Evolutionary conservation across 2,329 filamentous ascomycete species (phyloP).

Genomic region (Sarocladiaceae sp.): DNA sequence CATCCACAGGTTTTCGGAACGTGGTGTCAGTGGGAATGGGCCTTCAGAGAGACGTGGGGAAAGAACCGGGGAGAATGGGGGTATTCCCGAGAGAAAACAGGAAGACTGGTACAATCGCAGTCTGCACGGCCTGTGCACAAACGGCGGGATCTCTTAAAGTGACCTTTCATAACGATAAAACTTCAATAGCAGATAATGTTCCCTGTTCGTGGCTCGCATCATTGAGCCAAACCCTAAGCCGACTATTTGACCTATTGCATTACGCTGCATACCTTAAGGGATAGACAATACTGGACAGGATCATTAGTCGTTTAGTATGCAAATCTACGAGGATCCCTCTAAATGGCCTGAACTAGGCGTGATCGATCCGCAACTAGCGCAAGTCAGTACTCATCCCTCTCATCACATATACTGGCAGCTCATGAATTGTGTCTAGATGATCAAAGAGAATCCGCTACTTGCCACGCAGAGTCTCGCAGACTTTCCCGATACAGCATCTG

Average conservation of each 20-base stretch:
- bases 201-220: neutral
- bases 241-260: neutral
- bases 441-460: neutral
- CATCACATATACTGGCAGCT: neutral
- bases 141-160: neutral
- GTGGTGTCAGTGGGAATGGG: neutral
- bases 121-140: neutral
- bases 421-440: neutral
- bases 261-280: no score
- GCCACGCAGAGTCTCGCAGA: conserved; percentile 1
- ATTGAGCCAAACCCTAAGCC: neutral
- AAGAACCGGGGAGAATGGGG: neutral
- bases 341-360: neutral
- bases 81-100: neutral
- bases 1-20: neutral
- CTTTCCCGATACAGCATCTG: conserved; percentile 2
- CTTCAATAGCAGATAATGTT: neutral
- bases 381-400: neutral
- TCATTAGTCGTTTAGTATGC: neutral
- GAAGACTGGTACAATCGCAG: neutral
- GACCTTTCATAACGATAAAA: neutral
- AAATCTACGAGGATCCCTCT: neutral
- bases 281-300: neutral
- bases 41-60: neutral
- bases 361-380: conserved; percentile 2